These are phyloP conservation scores for Uronychia setigera DNA, from an alignment of 73 alveolate genomes.

Conservation along the genomic window DNA sequence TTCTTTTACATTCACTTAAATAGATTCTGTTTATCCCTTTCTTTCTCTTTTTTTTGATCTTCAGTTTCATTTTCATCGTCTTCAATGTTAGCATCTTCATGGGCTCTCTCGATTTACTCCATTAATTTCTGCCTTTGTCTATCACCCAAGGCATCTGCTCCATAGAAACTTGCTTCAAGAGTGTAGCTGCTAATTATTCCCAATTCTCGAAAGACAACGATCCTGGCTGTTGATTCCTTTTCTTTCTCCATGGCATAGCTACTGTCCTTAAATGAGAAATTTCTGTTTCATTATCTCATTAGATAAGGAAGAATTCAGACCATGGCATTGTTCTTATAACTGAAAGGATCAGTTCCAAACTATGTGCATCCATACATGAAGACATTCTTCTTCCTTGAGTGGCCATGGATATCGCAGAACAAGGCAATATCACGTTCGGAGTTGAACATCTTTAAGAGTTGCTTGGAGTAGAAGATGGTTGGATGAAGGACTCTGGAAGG, in stretches of 20 bases:
- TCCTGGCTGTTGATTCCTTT: constrained; percentile 30
- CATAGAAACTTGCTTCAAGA: constrained; percentile 17
- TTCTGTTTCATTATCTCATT: constrained; percentile 3
- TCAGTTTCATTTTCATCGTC: background rate
- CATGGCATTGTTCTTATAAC: background rate
- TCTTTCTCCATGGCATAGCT: constrained; percentile 22
- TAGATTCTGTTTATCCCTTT: background rate
- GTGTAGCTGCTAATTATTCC: constrained; percentile 14
- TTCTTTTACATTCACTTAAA: background rate
- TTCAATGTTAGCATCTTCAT: background rate
- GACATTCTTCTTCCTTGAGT: constrained; percentile 59
- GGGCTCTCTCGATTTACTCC: background rate
- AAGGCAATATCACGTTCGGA: constrained; percentile 72
- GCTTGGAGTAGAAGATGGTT: constrained; percentile 73
- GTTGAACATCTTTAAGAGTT: constrained; percentile 42
- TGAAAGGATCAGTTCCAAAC: background rate
- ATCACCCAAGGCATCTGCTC: background rate
- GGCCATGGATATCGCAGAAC: constrained; percentile 90
- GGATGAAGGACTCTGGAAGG: constrained; percentile 91
- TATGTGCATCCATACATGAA: constrained; percentile 68
- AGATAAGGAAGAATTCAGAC: background rate
- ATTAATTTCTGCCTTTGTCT: background rate
- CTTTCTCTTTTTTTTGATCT: background rate
- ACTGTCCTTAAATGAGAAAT: constrained; percentile 7
- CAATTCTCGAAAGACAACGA: constrained; percentile 24